Percentiles rank a stretch among this genome's conserved stretches.
Evolutionary conservation across 1,139 yeast genomes (phyloP).

Genomic region (Taphrina pruni): DNA sequence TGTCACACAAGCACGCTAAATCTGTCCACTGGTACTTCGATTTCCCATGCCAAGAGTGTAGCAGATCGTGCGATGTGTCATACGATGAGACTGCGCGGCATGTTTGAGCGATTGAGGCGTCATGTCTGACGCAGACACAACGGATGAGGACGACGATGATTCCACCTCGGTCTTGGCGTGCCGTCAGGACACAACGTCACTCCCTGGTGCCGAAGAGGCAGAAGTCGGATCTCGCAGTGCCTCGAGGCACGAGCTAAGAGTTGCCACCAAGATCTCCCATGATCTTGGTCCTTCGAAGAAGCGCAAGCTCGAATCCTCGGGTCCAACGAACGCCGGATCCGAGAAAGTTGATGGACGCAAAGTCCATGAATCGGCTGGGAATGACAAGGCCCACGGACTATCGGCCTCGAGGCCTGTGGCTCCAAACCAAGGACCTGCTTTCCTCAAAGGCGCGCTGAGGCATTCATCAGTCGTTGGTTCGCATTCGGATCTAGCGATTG

Average conservation of each 20-base stretch:
- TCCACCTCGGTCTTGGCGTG: neutral
- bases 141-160: neutral
- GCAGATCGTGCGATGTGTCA: no score
- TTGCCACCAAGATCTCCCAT: neutral
- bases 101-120: neutral
- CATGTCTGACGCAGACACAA: conserved; percentile 9
- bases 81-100: no score
- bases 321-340: neutral
- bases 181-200: no score
- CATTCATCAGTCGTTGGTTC: conserved; percentile 2
- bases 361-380: neutral
- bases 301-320: neutral
- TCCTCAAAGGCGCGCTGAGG: neutral
- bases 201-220: no score
- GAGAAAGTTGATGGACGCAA: neutral
- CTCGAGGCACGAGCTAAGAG: neutral
- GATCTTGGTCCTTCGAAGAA: neutral
- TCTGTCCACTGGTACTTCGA: no score
- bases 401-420: neutral
- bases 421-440: neutral
- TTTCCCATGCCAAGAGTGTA: no score
- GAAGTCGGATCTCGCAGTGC: no score
- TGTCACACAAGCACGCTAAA: no score
- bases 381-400: neutral
- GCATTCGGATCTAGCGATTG: neutral